These are phyloP conservation scores for Ilex asprella DNA, from an alignment of 257 asterid genomes.

Conservation along the genomic window DNA sequence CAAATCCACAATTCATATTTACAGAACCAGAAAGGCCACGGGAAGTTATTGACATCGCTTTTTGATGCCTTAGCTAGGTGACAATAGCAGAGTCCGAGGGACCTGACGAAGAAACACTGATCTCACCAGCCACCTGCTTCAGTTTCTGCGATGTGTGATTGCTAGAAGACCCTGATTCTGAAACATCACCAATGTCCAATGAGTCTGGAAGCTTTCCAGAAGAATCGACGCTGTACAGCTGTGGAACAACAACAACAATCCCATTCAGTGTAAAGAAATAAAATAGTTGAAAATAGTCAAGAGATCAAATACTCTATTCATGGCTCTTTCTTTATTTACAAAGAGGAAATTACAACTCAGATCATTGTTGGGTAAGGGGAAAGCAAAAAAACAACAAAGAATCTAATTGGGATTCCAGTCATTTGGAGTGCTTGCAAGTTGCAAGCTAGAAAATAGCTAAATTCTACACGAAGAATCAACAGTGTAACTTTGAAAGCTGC, in stretches of 20 bases:
- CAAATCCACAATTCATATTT: slow-evolving; percentile 19
- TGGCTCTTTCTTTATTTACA: too few species aligned
- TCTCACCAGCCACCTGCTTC: slow-evolving; percentile 26
- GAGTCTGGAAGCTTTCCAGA: slow-evolving; percentile 69
- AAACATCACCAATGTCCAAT: slow-evolving; percentile 81
- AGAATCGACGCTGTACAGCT: slow-evolving; percentile 34
- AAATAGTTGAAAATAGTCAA: not conserved
- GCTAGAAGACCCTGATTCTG: slow-evolving; percentile 31
- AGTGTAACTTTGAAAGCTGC: too few species aligned
- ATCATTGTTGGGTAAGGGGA: too few species aligned
- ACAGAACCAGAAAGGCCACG: not conserved
- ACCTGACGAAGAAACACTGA: slow-evolving; percentile 30
- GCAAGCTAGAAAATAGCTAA: too few species aligned
- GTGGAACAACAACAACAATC: slow-evolving; percentile 9
- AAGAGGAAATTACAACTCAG: too few species aligned
- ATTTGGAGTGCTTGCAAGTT: too few species aligned
- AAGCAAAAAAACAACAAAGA: too few species aligned
- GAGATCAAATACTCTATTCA: too few species aligned
- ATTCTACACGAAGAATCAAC: too few species aligned
- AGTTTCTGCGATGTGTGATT: slow-evolving; percentile 22
- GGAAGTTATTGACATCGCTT: not conserved
- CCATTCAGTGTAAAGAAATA: not conserved
- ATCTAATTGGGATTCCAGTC: too few species aligned
- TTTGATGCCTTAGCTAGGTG: slow-evolving; percentile 17
- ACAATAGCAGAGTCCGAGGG: slow-evolving; percentile 13